phyloP scores from a whole-genome alignment of 345 rosid species.

The Hirschfeldia incana region DNA sequence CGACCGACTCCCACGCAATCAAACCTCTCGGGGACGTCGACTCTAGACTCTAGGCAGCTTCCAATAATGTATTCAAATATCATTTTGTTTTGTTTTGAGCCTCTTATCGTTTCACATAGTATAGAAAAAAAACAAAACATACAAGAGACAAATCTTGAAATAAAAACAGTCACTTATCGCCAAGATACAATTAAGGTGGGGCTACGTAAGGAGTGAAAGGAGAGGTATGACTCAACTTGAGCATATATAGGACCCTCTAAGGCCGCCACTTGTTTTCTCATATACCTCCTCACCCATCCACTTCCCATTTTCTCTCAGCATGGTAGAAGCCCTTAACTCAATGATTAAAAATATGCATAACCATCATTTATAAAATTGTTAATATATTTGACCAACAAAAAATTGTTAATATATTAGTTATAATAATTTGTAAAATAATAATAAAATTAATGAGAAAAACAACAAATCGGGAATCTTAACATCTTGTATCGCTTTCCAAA shows the following conservation, averaged over 20 bases:
- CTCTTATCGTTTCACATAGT: conserved; percentile 1
- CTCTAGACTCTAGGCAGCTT: conserved; percentile 2
- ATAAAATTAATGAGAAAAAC: too few relatives aligned
- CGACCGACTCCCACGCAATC: conserved; percentile 1
- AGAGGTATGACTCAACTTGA: conserved; percentile 20
- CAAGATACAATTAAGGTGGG: neutral
- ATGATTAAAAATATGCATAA: too few relatives aligned
- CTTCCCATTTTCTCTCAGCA: neutral
- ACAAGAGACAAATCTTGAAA: conserved; percentile 6
- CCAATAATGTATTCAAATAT: neutral
- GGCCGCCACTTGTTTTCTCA: conserved; percentile 23
- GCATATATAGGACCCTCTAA: conserved; percentile 24
- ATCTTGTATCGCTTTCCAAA: conserved; percentile 20
- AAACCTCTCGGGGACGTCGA: neutral
- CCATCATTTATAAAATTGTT: too few relatives aligned
- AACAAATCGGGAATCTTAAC: neutral
- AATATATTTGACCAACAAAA: too few relatives aligned
- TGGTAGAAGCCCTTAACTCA: too few relatives aligned
- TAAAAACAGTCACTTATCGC: neutral
- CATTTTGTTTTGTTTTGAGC: conserved; percentile 9
- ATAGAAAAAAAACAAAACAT: conserved; percentile 21
- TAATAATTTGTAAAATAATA: too few relatives aligned
- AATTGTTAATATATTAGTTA: too few relatives aligned
- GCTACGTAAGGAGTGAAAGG: neutral
- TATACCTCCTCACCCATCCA: neutral